Percentiles rank a stretch among this genome's conserved stretches.
Conservation (phyloP, 441 rosid genomes). For the Kokia cookei region DNA sequence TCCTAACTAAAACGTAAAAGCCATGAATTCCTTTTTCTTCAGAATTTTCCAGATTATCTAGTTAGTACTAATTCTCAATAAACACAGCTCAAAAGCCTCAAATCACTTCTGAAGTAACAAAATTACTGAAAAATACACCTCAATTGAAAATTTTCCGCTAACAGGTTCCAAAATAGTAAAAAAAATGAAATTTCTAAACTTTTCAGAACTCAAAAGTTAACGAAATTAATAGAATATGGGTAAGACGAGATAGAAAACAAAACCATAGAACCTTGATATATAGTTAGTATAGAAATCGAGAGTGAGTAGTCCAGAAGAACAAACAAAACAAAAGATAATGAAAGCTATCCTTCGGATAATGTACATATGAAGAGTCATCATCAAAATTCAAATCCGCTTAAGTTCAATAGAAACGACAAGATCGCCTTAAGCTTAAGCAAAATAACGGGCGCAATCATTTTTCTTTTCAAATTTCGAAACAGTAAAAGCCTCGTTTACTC, state of each 20-base stretch:
- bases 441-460: slow-evolving; percentile 3
- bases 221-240: background rate
- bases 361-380: slow-evolving; percentile 17
- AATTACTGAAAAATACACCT: background rate
- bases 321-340: background rate
- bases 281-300: background rate
- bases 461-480: slow-evolving; percentile 9
- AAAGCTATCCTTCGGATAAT: slow-evolving; percentile 20
- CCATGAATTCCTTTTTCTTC: background rate
- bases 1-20: background rate
- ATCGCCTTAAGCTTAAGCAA: slow-evolving; percentile 18
- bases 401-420: slow-evolving; percentile 23
- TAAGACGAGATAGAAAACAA: slow-evolving; percentile 10
- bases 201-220: slow-evolving; percentile 2
- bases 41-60: background rate
- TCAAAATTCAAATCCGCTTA: slow-evolving; percentile 6
- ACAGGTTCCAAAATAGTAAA: background rate
- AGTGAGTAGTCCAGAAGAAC: slow-evolving; percentile 25
- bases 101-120: background rate
- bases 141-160: background rate
- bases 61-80: background rate
- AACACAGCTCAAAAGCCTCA: background rate
- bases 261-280: background rate
- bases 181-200: background rate
- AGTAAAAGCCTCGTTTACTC: background rate